Conservation (phyloP, 164 flowering plant genomes). For the Umbellularia californica region DNA sequence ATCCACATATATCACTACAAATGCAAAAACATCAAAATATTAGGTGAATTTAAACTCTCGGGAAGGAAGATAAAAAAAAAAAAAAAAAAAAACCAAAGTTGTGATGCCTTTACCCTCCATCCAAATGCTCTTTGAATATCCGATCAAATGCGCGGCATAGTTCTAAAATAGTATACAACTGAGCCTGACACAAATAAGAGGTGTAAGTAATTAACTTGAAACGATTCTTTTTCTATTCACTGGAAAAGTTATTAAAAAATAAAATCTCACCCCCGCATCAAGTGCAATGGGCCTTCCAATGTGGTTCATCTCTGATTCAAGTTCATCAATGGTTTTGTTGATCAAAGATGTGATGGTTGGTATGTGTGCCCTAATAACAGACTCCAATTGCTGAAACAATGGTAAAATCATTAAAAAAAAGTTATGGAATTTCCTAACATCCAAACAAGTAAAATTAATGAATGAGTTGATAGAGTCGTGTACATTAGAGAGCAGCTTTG, state of each 20-base stretch:
- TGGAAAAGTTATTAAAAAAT: not conserved
- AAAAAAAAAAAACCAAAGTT: too few species aligned
- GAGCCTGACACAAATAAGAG: slow-evolving; percentile 42
- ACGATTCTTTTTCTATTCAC: not conserved
- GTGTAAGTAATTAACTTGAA: not conserved
- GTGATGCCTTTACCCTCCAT: slow-evolving; percentile 56
- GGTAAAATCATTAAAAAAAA: not conserved
- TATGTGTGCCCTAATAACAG: slow-evolving; percentile 73
- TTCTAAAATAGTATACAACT: slow-evolving; percentile 74
- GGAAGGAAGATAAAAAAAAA: not conserved
- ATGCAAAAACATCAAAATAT: too few species aligned
- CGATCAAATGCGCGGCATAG: slow-evolving; percentile 74
- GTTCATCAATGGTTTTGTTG: slow-evolving; percentile 62
- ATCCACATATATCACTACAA: too few species aligned
- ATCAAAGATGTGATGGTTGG: slow-evolving; percentile 83
- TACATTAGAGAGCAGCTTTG: slow-evolving; percentile 82
- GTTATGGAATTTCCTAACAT: not conserved
- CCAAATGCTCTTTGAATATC: slow-evolving; percentile 85
- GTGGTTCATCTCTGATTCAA: slow-evolving; percentile 77
- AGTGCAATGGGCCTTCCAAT: slow-evolving; percentile 80
- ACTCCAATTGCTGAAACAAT: slow-evolving; percentile 63
- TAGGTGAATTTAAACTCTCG: not conserved
- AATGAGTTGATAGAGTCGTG: not conserved
- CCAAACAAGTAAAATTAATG: not conserved
- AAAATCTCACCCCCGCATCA: slow-evolving; percentile 73